phyloP scores from a whole-genome alignment of 225 moss, liverwort and hornwort species.

The Sphagnum tenellum region DNA sequence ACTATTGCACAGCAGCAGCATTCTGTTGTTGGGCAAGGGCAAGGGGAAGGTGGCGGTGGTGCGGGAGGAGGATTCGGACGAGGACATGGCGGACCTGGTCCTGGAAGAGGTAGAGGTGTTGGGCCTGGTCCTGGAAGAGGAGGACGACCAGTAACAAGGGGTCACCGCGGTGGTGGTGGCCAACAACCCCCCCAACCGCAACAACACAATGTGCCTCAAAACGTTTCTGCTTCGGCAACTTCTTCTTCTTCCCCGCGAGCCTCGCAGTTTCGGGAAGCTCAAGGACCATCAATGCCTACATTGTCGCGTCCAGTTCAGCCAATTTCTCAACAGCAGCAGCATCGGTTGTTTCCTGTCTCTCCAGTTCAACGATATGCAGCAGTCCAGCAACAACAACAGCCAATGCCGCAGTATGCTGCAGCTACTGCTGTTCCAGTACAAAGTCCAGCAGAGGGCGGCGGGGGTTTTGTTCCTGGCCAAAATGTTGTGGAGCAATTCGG shows the following conservation, averaged over 20 bases:
- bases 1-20: not conserved
- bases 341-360: too few species aligned
- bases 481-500: constrained; percentile 36
- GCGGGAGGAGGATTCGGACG: constrained; percentile 12
- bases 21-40: not conserved
- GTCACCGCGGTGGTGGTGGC: constrained; percentile 12
- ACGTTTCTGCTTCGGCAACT: too few species aligned
- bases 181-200: not conserved
- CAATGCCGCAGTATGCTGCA: too few species aligned
- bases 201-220: constrained; percentile 4
- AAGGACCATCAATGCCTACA: too few species aligned
- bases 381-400: too few species aligned
- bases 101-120: constrained; percentile 49
- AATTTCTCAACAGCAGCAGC: too few species aligned
- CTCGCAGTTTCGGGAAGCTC: too few species aligned
- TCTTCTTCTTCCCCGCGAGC: too few species aligned
- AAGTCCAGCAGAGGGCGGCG: constrained; percentile 6
- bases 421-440: constrained; percentile 1
- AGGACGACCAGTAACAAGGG: too few species aligned
- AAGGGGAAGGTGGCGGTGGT: constrained; percentile 4
- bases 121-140: too few species aligned
- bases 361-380: too few species aligned
- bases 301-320: too few species aligned
- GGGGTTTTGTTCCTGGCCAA: constrained; percentile 17
- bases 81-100: constrained; percentile 17